Percentiles rank a stretch among this genome's conserved stretches.
phyloP scores from a whole-genome alignment of 768 basidiomycete species.

The Grammothele lineata region DNA sequence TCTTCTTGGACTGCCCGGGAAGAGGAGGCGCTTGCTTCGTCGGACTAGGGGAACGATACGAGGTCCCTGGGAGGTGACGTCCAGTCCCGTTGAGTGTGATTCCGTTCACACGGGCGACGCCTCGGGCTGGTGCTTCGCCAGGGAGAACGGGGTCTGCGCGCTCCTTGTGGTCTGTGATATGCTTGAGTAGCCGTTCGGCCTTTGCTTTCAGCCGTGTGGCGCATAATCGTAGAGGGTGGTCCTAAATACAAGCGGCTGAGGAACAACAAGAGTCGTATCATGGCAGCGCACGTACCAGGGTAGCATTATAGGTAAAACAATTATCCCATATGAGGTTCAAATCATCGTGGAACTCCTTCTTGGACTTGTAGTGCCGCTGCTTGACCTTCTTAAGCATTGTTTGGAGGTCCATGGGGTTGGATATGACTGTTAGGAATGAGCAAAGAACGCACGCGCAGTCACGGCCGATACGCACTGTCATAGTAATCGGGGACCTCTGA shows the following conservation, averaged over 20 bases:
- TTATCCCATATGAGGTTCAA: conserved; percentile 97
- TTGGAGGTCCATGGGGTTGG: conserved; percentile 92
- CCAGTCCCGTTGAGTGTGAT: conserved; percentile 39
- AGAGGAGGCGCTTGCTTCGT: conserved; percentile 17
- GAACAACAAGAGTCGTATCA: too few species aligned
- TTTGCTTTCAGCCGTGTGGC: conserved; percentile 79
- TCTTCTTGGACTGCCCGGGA: conserved; percentile 19
- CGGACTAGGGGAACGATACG: conserved; percentile 28
- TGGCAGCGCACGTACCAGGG: conserved; percentile 58
- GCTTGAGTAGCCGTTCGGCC: conserved; percentile 79
- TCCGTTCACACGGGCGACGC: conserved; percentile 26
- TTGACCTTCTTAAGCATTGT: conserved; percentile 95
- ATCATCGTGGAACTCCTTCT: conserved; percentile 90
- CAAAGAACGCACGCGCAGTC: not conserved
- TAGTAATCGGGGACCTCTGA: conserved; percentile 92
- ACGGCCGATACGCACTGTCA: conserved; percentile 52
- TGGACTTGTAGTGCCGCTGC: conserved; percentile 86
- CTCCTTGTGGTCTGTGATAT: conserved; percentile 87
- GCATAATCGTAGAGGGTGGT: conserved; percentile 82
- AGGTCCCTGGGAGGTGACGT: conserved; percentile 38
- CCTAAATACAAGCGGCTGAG: conserved; percentile 28
- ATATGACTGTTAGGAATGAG: conserved; percentile 59
- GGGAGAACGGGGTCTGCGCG: conserved; percentile 70
- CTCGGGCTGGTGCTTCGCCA: conserved; percentile 28
- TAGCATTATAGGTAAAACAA: conserved; percentile 88